Percentiles rank a stretch among this genome's conserved stretches.
Conservation (phyloP, 257 asterid genomes). For the Petunia secreta region DNA sequence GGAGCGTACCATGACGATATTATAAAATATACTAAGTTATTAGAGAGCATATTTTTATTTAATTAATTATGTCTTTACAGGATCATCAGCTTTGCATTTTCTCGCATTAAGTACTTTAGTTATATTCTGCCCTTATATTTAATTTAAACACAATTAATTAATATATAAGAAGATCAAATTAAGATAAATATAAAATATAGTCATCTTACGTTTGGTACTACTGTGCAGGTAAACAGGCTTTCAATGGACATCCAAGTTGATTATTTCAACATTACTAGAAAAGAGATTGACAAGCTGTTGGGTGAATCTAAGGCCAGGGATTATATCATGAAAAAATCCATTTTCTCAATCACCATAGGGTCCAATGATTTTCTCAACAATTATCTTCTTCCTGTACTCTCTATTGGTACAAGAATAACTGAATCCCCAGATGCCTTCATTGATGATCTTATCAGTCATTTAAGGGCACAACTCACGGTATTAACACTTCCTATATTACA, state of each 20-base stretch:
- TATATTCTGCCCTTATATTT: not conserved
- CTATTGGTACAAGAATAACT: slow-evolving; percentile 68
- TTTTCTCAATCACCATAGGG: slow-evolving; percentile 81
- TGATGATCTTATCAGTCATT: slow-evolving; percentile 65
- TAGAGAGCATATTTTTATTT: too few species aligned
- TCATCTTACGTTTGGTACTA: not conserved
- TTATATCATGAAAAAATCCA: slow-evolving; percentile 54
- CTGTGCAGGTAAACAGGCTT: slow-evolving; percentile 76
- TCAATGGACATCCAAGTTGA: slow-evolving; percentile 92
- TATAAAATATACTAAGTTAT: too few species aligned
- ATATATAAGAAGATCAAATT: not conserved
- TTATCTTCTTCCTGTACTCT: slow-evolving; percentile 76
- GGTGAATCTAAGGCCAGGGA: slow-evolving; percentile 79
- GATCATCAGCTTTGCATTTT: too few species aligned
- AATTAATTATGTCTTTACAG: too few species aligned
- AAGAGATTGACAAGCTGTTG: slow-evolving; percentile 55
- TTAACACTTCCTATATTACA: not conserved
- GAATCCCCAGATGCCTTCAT: slow-evolving; percentile 73
- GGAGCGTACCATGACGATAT: too few species aligned
- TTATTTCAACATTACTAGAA: slow-evolving; percentile 88
- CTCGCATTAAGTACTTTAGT: too few species aligned
- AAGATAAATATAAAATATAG: not conserved
- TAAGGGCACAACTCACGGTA: slow-evolving; percentile 79
- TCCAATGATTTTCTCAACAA: slow-evolving; percentile 93
- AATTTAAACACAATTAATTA: not conserved